These are phyloP conservation scores for Diaporthe sp. DNA, from an alignment of 2,329 filamentous ascomycete species.

Conservation along the genomic window DNA sequence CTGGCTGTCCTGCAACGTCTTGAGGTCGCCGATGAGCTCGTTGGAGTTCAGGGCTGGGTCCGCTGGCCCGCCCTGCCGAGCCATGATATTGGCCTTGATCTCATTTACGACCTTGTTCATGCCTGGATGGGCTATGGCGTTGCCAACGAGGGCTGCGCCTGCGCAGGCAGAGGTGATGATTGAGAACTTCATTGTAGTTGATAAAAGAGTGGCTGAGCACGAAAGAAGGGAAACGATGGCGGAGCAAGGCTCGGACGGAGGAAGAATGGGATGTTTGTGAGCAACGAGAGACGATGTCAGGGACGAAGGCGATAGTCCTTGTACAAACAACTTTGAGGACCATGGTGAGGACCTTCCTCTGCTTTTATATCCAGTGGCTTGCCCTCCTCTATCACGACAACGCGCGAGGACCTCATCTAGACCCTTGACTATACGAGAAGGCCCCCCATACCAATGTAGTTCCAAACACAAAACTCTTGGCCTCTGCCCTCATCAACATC, in stretches of 20 bases:
- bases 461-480: conserved; percentile 26
- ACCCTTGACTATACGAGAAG: background rate
- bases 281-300: background rate
- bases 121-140: conserved; percentile 38
- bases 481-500: background rate
- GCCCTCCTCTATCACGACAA: background rate
- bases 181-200: conserved; percentile 19
- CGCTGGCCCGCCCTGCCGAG: conserved; percentile 1
- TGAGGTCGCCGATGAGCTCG: conserved; percentile 28
- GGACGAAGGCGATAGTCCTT: conserved; percentile 3
- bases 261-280: background rate
- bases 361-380: background rate
- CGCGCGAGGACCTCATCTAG: background rate
- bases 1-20: conserved; percentile 13
- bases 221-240: background rate
- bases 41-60: conserved; percentile 20
- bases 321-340: background rate
- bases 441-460: conserved; percentile 1
- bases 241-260: background rate
- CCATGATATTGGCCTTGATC: conserved; percentile 18
- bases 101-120: conserved; percentile 18
- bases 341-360: background rate
- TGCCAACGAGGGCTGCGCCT: conserved; percentile 26
- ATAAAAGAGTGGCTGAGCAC: background rate
- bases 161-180: conserved; percentile 17